Conservation (phyloP, 1,139 yeast genomes). For the Hyphopichia pseudoburtonii region DNA sequence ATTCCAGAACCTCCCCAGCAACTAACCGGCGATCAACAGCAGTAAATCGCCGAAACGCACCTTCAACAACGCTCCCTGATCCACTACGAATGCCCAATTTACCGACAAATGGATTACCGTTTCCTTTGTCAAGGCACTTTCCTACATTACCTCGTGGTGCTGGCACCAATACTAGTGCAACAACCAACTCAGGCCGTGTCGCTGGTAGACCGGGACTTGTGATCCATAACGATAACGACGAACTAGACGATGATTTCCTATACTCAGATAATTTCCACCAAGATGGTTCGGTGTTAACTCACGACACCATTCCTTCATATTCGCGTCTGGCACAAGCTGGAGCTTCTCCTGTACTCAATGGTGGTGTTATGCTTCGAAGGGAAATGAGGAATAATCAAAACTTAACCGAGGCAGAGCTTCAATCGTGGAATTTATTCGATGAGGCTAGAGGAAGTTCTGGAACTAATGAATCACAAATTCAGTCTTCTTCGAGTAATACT, state of each 20-base stretch:
- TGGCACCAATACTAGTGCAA: too few relatives aligned
- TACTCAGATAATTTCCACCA: conserved; percentile 16
- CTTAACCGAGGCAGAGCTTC: conserved; percentile 36
- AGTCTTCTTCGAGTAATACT: neutral
- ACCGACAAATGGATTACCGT: neutral
- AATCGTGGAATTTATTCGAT: conserved; percentile 43
- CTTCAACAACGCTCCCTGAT: too few relatives aligned
- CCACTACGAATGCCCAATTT: neutral
- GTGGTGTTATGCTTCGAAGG: conserved; percentile 40
- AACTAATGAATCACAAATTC: too few relatives aligned
- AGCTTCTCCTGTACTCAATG: conserved; percentile 30
- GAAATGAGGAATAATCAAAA: conserved; percentile 32
- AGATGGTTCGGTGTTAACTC: neutral
- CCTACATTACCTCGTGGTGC: neutral
- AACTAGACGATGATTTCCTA: conserved; percentile 37
- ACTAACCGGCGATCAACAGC: neutral
- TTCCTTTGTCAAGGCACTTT: neutral
- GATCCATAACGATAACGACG: conserved; percentile 33
- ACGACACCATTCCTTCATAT: conserved; percentile 2
- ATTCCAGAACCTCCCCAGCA: neutral
- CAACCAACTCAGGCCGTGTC: neutral
- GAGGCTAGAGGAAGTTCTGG: conserved; percentile 18
- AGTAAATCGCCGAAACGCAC: too few relatives aligned
- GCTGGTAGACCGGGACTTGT: conserved; percentile 19
- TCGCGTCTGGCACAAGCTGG: too few relatives aligned